Conservation (phyloP, 2,329 filamentous ascomycete genomes). For the Colletotrichum eremochloae region DNA sequence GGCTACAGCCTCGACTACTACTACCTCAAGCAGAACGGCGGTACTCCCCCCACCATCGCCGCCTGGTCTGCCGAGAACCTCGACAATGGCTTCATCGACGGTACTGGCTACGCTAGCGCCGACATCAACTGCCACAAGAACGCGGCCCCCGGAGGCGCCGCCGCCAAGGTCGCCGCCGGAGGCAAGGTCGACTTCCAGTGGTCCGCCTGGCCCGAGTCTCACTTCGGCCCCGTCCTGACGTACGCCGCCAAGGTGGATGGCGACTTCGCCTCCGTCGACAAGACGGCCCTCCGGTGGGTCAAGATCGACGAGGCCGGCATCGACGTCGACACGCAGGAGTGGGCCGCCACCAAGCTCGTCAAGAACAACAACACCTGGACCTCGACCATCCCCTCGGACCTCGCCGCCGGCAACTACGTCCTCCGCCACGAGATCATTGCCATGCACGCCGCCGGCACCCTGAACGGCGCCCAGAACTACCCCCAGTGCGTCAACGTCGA, state of each 20-base stretch:
- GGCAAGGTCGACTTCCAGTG: constrained; percentile 57
- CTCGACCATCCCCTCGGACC: constrained; percentile 50
- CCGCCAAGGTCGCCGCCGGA: constrained; percentile 56
- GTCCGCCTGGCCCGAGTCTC: constrained; percentile 58
- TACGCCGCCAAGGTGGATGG: constrained; percentile 73
- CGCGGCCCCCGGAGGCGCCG: constrained; percentile 53
- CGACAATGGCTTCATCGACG: constrained; percentile 65
- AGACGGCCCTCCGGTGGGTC: constrained; percentile 68
- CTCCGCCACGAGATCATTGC: constrained; percentile 67
- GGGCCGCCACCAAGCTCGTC: constrained; percentile 58
- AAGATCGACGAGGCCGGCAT: constrained; percentile 73
- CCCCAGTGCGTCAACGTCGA: constrained; percentile 65
- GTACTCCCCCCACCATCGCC: constrained; percentile 43
- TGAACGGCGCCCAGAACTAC: constrained; percentile 65
- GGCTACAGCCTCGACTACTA: constrained; percentile 45
- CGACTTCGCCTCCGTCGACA: constrained; percentile 67
- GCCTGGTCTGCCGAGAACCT: constrained; percentile 59
- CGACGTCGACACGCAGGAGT: constrained; percentile 54
- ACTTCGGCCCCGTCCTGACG: constrained; percentile 69
- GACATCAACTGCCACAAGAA: constrained; percentile 64
- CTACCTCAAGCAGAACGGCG: constrained; percentile 43
- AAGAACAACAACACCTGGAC: constrained; percentile 52
- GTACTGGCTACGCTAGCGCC: constrained; percentile 52
- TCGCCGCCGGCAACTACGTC: constrained; percentile 59
- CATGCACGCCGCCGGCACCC: constrained; percentile 57